Conservation (phyloP, 2,329 filamentous ascomycete species). For the Eutypella sp. region DNA sequence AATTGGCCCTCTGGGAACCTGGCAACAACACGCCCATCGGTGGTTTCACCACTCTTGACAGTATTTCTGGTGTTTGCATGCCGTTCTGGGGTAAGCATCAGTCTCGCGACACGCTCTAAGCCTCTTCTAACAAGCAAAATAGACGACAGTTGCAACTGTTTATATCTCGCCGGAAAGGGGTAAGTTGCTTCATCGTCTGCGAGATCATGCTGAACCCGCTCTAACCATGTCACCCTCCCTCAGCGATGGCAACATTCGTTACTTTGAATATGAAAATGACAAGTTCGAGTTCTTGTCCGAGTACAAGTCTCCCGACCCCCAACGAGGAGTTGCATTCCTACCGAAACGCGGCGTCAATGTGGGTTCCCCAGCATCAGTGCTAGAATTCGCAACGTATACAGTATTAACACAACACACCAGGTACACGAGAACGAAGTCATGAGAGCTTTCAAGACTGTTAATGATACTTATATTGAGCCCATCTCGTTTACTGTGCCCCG, state of each 20-base stretch:
- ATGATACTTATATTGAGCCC: conserved; percentile 89
- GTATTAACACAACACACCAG: conserved; percentile 33
- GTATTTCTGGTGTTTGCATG: conserved; percentile 97
- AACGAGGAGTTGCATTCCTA: conserved; percentile 89
- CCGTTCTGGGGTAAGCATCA: conserved; percentile 81
- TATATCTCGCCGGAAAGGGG: conserved; percentile 97
- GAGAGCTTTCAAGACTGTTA: conserved; percentile 95
- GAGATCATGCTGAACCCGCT: conserved; percentile 10
- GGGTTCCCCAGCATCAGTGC: conserved; percentile 23
- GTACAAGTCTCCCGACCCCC: conserved; percentile 94
- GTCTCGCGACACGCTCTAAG: background rate
- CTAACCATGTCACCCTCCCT: conserved; percentile 18
- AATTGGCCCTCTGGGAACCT: conserved; percentile 92
- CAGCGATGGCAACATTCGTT: conserved; percentile 97
- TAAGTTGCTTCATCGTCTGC: conserved; percentile 40
- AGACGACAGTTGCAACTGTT: conserved; percentile 87
- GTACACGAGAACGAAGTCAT: conserved; percentile 95
- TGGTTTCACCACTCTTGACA: conserved; percentile 86
- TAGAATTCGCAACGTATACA: conserved; percentile 8
- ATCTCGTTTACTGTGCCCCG: conserved; percentile 96
- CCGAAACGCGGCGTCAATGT: conserved; percentile 93
- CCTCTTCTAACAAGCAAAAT: conserved; percentile 17
- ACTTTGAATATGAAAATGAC: conserved; percentile 97
- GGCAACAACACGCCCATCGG: conserved; percentile 81
- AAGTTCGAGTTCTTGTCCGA: conserved; percentile 97